Percentiles rank a stretch among this genome's conserved stretches.
These are phyloP conservation scores for Talaromyces ruber DNA, from an alignment of 495 filamentous ascomycete genomes.

Conservation along the genomic window DNA sequence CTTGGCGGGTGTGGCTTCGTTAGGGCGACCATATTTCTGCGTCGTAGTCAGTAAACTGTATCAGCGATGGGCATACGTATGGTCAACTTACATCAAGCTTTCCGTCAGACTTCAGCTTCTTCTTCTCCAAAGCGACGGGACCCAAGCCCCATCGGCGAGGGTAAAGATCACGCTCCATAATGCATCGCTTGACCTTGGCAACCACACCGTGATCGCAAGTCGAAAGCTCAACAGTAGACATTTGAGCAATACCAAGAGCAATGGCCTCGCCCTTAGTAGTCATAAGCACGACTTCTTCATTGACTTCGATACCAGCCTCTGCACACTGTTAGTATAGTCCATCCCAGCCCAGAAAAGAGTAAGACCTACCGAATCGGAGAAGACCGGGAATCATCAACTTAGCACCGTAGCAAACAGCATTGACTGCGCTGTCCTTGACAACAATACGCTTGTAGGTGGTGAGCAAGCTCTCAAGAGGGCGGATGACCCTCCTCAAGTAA, in stretches of 20 bases:
- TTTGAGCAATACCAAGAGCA: constrained; percentile 87
- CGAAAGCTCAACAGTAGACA: constrained; percentile 87
- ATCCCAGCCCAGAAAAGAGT: neutral
- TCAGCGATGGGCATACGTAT: neutral
- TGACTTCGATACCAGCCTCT: constrained; percentile 79
- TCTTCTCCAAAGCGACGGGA: constrained; percentile 86
- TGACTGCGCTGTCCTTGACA: constrained; percentile 93
- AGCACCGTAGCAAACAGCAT: constrained; percentile 94
- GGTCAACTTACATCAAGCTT: constrained; percentile 69
- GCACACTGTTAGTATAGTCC: constrained; percentile 16
- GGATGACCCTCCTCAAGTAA: constrained; percentile 79
- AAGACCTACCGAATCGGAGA: constrained; percentile 67
- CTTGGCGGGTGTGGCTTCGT: constrained; percentile 82
- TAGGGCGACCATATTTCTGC: constrained; percentile 82
- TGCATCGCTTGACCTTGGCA: constrained; percentile 94
- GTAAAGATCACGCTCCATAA: constrained; percentile 98
- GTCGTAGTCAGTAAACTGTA: constrained; percentile 3
- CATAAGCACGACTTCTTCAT: constrained; percentile 93
- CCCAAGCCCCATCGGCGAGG: constrained; percentile 91
- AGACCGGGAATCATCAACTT: constrained; percentile 97
- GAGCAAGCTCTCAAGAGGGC: constrained; percentile 83
- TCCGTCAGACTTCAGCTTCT: constrained; percentile 96
- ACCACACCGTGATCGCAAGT: constrained; percentile 94
- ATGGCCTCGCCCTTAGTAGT: constrained; percentile 98
- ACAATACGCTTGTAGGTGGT: constrained; percentile 90